phyloP scores from a whole-genome alignment of 176 grass and related monocot genomes.

The Tuctoria greenei region DNA sequence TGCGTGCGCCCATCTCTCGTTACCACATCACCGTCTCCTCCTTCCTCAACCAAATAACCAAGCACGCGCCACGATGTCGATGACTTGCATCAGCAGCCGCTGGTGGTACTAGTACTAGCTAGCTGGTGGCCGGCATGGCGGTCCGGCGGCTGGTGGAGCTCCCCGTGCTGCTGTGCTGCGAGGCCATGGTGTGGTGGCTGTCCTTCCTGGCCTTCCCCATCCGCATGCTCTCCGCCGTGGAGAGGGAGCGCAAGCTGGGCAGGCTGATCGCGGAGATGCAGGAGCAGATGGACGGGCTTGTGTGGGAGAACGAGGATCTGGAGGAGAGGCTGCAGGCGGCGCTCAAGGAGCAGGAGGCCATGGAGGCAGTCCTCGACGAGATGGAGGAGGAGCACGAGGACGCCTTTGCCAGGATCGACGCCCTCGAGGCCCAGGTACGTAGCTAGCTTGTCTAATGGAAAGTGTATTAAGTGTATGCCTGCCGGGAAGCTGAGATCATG shows the following conservation, averaged over 20 bases:
- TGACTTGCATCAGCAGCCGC: too few relatives aligned
- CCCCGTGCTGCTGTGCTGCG: conserved; percentile 33
- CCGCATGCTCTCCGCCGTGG: conserved; percentile 38
- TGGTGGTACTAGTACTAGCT: too few relatives aligned
- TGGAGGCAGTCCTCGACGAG: conserved; percentile 48
- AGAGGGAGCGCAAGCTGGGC: conserved; percentile 36
- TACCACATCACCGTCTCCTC: too few relatives aligned
- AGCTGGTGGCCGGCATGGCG: too few relatives aligned
- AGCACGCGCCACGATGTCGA: too few relatives aligned
- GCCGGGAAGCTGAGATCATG: too few relatives aligned
- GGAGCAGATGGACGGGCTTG: conserved; percentile 51
- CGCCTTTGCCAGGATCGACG: conserved; percentile 32
- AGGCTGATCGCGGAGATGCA: conserved; percentile 60
- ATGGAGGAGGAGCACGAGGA: conserved; percentile 57
- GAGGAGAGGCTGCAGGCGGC: conserved; percentile 40
- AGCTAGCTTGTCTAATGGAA: too few relatives aligned
- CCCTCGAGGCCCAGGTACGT: conserved; percentile 46
- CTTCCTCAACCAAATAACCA: too few relatives aligned
- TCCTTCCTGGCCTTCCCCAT: conserved; percentile 41
- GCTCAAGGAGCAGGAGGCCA: conserved; percentile 16
- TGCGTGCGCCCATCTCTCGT: too few relatives aligned
- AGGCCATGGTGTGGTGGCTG: conserved; percentile 34
- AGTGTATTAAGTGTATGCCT: too few relatives aligned
- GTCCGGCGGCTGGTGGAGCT: neutral
- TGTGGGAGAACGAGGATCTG: conserved; percentile 46